phyloP scores from a whole-genome alignment of 202 grass and related monocot species.

The Panicum virgatum region DNA sequence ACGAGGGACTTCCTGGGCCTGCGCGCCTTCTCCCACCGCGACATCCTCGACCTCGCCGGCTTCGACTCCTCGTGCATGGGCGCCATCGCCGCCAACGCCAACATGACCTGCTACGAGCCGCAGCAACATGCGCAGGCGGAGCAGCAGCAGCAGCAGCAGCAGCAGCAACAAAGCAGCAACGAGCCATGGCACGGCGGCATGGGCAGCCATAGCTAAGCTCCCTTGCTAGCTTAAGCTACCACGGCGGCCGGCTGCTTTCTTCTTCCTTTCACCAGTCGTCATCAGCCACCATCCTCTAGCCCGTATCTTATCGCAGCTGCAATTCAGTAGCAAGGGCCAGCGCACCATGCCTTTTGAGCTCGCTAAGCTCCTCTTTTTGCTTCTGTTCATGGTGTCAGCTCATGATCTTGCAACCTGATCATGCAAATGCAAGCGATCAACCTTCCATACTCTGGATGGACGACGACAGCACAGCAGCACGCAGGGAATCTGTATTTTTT shows the following conservation, averaged over 20 bases:
- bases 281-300: not conserved
- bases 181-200: slow-evolving; percentile 77
- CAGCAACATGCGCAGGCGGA: slow-evolving; percentile 24
- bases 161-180: slow-evolving; percentile 43
- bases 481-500: slow-evolving; percentile 34
- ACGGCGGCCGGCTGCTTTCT: not conserved
- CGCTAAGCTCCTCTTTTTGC: slow-evolving; percentile 22
- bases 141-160: slow-evolving; percentile 34
- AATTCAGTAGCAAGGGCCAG: slow-evolving; percentile 7
- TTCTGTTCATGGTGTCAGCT: slow-evolving; percentile 22
- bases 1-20: slow-evolving; percentile 92
- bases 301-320: not conserved
- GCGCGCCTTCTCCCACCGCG: slow-evolving; percentile 78
- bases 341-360: slow-evolving; percentile 37
- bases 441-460: not conserved
- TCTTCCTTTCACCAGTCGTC: slow-evolving; percentile 11
- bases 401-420: slow-evolving; percentile 7
- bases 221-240: not conserved
- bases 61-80: slow-evolving; percentile 77
- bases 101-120: slow-evolving; percentile 48
- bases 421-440: not conserved
- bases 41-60: slow-evolving; percentile 67
- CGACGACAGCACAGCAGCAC: not conserved
- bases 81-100: slow-evolving; percentile 33
- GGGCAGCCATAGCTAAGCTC: slow-evolving; percentile 39